Percentiles rank a stretch among this genome's conserved stretches.
Conservation (phyloP, 176 grass and related monocot species). For the barley (Hordeum vulgare) region MorexV3_pseudomolecules_assembly NC_058522.1:450253797-450254296, state of each 20-base stretch:
- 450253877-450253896: background rate
- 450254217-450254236: slow-evolving; percentile 4
- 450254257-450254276: background rate
- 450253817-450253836: background rate
- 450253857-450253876: background rate
- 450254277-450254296: too few species aligned
- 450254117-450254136: slow-evolving; percentile 25
- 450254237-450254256: background rate
- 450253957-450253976: background rate
- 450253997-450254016: slow-evolving; percentile 16
- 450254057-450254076: background rate
- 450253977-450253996: slow-evolving; percentile 10
- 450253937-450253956: background rate
- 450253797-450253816: background rate
- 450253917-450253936: slow-evolving; percentile 20
- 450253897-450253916: background rate
- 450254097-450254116: background rate
- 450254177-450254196: background rate
- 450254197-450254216: background rate
- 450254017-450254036: background rate
- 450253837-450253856: background rate
- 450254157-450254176: background rate
- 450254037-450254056: background rate
- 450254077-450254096: background rate
- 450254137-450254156: background rate